Evolutionary conservation across 805 yeast genomes (phyloP).

Genomic region (Candida schatavii): DNA sequence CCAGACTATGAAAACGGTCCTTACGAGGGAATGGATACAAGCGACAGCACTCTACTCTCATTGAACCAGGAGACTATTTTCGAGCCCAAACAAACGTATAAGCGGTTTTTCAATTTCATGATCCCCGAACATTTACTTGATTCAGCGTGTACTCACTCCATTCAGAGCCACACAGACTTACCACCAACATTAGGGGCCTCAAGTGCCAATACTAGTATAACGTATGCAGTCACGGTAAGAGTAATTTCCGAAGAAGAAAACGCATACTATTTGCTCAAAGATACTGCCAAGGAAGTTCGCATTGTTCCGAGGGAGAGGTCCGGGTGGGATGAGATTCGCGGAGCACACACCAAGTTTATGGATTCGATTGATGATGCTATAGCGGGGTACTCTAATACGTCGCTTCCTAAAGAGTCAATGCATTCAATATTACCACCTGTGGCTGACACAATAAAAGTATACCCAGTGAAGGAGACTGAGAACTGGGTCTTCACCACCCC

Average conservation of each 20-base stretch:
- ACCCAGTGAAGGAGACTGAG: background rate
- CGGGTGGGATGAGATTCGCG: too few relatives aligned
- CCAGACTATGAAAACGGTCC: conserved; percentile 18
- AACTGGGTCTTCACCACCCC: background rate
- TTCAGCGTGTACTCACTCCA: conserved; percentile 32
- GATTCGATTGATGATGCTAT: too few relatives aligned
- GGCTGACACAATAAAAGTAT: conserved; percentile 3
- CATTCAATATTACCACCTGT: too few relatives aligned
- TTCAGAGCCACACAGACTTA: conserved; percentile 28
- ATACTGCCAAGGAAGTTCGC: too few relatives aligned
- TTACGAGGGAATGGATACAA: conserved; percentile 19
- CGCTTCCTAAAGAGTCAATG: too few relatives aligned
- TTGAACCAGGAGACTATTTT: conserved; percentile 15
- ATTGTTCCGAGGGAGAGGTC: too few relatives aligned
- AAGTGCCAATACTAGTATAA: conserved; percentile 21
- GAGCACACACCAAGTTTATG: too few relatives aligned
- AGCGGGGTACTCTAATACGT: too few relatives aligned
- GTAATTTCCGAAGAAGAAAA: too few relatives aligned
- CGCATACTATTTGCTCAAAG: too few relatives aligned
- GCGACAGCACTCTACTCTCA: conserved; percentile 21
- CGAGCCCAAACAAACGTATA: conserved; percentile 16
- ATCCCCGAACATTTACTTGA: conserved; percentile 37
- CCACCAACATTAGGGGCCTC: conserved; percentile 35
- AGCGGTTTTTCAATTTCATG: conserved; percentile 40
- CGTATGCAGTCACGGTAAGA: conserved; percentile 32